phyloP scores from a whole-genome alignment of 352 stramenopile species.

The Globisporangium cystogenes region DNA sequence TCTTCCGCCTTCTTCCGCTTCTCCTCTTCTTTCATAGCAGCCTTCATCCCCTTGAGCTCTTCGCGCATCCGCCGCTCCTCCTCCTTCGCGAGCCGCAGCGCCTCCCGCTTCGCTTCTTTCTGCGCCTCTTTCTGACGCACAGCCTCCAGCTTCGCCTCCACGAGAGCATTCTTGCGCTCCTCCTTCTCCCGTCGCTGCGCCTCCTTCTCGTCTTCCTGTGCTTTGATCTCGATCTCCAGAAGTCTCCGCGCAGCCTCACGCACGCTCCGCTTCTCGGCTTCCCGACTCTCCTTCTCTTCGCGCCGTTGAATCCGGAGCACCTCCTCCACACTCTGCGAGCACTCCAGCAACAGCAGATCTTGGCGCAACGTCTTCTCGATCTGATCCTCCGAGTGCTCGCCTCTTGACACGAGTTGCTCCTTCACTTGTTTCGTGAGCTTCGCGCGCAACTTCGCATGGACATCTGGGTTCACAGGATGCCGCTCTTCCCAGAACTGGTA shows the following conservation, averaged over 20 bases:
- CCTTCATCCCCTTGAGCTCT: conserved; percentile 67
- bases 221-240: conserved; percentile 74
- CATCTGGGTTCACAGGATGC: conserved; percentile 50
- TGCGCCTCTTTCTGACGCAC: conserved; percentile 57
- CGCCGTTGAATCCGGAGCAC: conserved; percentile 22
- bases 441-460: conserved; percentile 52
- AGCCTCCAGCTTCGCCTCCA: conserved; percentile 58
- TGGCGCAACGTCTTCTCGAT: conserved; percentile 37
- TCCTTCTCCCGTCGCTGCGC: conserved; percentile 58
- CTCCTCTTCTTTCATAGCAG: conserved; percentile 62
- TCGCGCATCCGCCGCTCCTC: conserved; percentile 62
- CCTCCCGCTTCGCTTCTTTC: conserved; percentile 68
- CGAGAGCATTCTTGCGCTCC: conserved; percentile 61
- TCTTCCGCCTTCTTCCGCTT: conserved; percentile 64
- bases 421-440: conserved; percentile 55
- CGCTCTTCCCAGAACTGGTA: conserved; percentile 87
- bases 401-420: conserved; percentile 27
- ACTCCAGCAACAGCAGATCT: conserved; percentile 36
- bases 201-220: conserved; percentile 70
- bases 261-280: conserved; percentile 66
- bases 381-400: conserved; percentile 28
- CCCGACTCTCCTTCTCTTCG: conserved; percentile 45
- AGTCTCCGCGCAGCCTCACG: conserved; percentile 63
- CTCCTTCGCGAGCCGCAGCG: conserved; percentile 48
- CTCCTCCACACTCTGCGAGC: conserved; percentile 39